Evolutionary conservation across 2,329 filamentous ascomycete species (phyloP).

Genomic region (Mycogone perniciosa): DNA sequence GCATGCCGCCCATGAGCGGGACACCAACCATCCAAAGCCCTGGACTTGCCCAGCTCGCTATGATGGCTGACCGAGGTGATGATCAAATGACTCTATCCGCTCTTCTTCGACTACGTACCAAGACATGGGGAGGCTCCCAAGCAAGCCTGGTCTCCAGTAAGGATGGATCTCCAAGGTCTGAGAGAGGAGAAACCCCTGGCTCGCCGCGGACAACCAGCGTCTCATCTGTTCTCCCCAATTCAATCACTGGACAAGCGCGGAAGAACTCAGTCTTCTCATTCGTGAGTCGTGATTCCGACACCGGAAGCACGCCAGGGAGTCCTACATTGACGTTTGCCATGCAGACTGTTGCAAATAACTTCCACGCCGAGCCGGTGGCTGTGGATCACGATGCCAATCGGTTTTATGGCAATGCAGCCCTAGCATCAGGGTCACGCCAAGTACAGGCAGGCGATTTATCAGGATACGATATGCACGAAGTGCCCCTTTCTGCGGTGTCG

Average conservation of each 20-base stretch:
- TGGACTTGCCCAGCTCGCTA: conserved; percentile 70
- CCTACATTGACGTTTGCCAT: conserved; percentile 43
- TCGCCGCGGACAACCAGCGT: conserved; percentile 32
- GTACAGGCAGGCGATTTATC: background rate
- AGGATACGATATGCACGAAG: too few species aligned
- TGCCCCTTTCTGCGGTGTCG: background rate
- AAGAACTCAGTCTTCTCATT: conserved; percentile 46
- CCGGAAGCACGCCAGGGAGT: conserved; percentile 40
- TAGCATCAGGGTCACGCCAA: background rate
- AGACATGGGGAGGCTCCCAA: conserved; percentile 76
- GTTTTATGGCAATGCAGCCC: background rate
- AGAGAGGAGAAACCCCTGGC: conserved; percentile 41
- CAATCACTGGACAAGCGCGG: conserved; percentile 31
- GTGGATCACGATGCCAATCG: background rate
- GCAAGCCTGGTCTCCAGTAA: conserved; percentile 56
- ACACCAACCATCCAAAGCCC: conserved; percentile 55
- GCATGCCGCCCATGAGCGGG: conserved; percentile 30
- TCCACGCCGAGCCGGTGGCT: background rate
- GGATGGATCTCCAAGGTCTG: conserved; percentile 45
- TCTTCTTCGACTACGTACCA: conserved; percentile 64
- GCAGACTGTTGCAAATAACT: conserved; percentile 16
- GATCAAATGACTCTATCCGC: conserved; percentile 70
- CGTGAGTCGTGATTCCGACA: conserved; percentile 43
- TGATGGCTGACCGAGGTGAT: conserved; percentile 48
- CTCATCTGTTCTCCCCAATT: conserved; percentile 13